Percentiles rank a stretch among this genome's conserved stretches.
Conservation (phyloP, 108 stramenopile species). For the Cyclostephanos tholiformis region DNA sequence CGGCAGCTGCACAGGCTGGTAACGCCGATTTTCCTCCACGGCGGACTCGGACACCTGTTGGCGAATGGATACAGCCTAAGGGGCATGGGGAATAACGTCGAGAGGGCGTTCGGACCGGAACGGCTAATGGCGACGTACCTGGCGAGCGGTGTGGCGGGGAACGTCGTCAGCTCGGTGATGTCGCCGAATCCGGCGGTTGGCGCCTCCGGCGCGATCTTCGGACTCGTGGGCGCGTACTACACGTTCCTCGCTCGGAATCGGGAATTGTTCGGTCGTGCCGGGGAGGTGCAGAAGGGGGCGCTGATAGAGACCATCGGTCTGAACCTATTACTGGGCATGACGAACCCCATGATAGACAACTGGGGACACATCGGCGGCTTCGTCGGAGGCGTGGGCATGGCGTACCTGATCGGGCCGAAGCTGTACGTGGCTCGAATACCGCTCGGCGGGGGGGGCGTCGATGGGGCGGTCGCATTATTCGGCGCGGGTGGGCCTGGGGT, state of each 20-base stretch:
- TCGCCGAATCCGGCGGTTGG: conserved; percentile 85
- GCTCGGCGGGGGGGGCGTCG: conserved; percentile 49
- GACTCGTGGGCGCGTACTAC: conserved; percentile 75
- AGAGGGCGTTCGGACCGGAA: conserved; percentile 57
- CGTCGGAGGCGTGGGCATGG: conserved; percentile 77
- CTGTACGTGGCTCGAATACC: conserved; percentile 62
- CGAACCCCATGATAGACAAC: conserved; percentile 70
- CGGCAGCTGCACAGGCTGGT: conserved; percentile 73
- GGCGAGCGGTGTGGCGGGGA: conserved; percentile 71
- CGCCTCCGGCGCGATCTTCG: conserved; percentile 84
- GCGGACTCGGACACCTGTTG: conserved; percentile 66
- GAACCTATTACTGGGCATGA: conserved; percentile 48
- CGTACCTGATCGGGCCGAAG: conserved; percentile 75
- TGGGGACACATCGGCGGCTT: conserved; percentile 80
- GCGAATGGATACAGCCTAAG: conserved; percentile 71
- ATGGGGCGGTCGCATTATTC: conserved; percentile 24
- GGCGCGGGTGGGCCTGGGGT: conserved; percentile 8
- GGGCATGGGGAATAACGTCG: conserved; percentile 65
- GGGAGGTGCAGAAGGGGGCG: conserved; percentile 35
- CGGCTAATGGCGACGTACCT: conserved; percentile 73
- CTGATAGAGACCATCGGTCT: conserved; percentile 49
- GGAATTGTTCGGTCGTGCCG: conserved; percentile 53
- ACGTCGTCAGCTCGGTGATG: conserved; percentile 57
- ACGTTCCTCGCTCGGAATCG: conserved; percentile 73
- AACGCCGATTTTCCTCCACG: conserved; percentile 83